Base-by-base conservation (phyloP, 1,284 basidiomycete genomes). In the Ceratobasidium sp. region DNA sequence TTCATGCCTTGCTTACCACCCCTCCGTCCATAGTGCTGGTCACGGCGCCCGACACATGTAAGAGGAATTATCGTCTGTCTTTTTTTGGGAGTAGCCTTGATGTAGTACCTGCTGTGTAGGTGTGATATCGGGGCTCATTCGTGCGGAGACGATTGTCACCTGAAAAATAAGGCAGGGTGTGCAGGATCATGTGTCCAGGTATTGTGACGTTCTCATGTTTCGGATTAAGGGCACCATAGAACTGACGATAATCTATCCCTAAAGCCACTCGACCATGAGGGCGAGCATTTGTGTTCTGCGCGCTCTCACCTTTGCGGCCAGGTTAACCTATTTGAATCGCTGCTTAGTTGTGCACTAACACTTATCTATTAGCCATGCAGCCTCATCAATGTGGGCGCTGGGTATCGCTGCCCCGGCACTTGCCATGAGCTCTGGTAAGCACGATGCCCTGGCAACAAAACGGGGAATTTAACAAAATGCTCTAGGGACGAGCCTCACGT, bases 11-110 rank as follows among this genome's bases (percentile, higher is more conserved):
- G 24, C 51, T 43, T 49, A 58, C 29, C 24, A 63, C 71, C 22
- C 66, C 54, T n/a, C 34, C 72, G 29, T 14, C 54, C 54, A 29
- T 74, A 71, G 88, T 16, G 88, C 87, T 14, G 88, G 89, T 0
- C 88, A 89, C 75, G 79, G 83, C 11, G 86, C 87, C 19, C 81
- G 80, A 9, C 88, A 89, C 76, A 83, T 88, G 87, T 88, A 79
- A 66, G 82, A 76, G 46, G 56, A 11, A 16, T 58, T 24, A 54
- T 6, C 11, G 14, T n/a, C 34, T 37, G 34, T 37, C 34, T n/a
- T 9, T 37, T 13, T 43, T 19, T 37, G 8, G 39, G n/a, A 58
- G 19, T 16, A 14, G 19, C 59, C 29, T 53, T 29, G 14, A 68
- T 43, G 5, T 37, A 37, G 6, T 9, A 37, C 34, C 34, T 6